phyloP scores from a whole-genome alignment of 768 basidiomycete genomes.

The Suillus subluteus region DNA sequence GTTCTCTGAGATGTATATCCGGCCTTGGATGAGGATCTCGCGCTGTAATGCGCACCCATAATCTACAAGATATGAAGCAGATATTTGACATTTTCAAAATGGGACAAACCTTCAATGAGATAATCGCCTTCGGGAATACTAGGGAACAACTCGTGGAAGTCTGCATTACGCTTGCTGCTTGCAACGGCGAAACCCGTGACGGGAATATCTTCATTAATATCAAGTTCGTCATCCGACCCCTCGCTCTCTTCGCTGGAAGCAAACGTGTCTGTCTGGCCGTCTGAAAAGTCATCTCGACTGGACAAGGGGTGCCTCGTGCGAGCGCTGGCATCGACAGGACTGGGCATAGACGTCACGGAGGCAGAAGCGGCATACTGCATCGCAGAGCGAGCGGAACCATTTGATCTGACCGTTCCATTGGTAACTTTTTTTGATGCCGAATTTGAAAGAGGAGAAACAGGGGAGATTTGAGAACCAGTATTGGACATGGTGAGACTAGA shows the following conservation, averaged over 20 bases:
- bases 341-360: constrained; percentile 19
- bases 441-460: constrained; percentile 37
- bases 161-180: constrained; percentile 90
- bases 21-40: constrained; percentile 95
- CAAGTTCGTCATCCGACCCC: constrained; percentile 39
- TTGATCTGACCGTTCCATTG: constrained; percentile 20
- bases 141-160: constrained; percentile 94
- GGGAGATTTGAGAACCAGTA: constrained; percentile 51
- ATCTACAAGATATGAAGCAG: constrained; percentile 52
- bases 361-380: constrained; percentile 11
- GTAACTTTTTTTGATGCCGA: constrained; percentile 25
- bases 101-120: constrained; percentile 83
- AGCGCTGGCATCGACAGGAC: constrained; percentile 7
- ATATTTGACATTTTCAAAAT: background rate
- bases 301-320: constrained; percentile 26
- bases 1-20: constrained; percentile 97
- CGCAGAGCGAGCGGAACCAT: constrained; percentile 9
- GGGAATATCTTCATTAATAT: constrained; percentile 63
- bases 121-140: constrained; percentile 94
- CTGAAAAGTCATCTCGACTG: constrained; percentile 30
- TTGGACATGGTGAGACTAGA: constrained; percentile 68
- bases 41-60: constrained; percentile 97
- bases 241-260: constrained; percentile 35
- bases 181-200: constrained; percentile 98
- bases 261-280: constrained; percentile 26